Conservation (phyloP, 2,329 filamentous ascomycete genomes). For the Cladophialophora psammophila region DNA sequence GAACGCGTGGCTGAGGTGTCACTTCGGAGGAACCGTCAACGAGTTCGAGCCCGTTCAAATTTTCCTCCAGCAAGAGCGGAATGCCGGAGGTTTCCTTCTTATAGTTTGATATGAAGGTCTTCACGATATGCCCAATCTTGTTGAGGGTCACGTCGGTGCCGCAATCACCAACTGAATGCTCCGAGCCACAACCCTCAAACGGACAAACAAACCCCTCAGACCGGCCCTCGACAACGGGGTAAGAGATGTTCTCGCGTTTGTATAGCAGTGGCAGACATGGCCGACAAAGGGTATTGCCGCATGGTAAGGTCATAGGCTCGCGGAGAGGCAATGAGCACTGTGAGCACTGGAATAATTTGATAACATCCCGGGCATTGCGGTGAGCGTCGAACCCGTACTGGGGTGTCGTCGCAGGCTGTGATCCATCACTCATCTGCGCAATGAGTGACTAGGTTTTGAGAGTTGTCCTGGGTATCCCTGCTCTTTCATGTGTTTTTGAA, state of each 20-base stretch:
- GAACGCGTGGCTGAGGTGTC: slow-evolving; percentile 44
- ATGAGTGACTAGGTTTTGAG: neutral
- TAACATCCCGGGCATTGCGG: slow-evolving; percentile 67
- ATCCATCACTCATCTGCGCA: slow-evolving; percentile 41
- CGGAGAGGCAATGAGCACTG: slow-evolving; percentile 73
- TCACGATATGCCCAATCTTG: slow-evolving; percentile 71
- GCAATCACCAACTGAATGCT: slow-evolving; percentile 81
- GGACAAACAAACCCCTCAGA: slow-evolving; percentile 77
- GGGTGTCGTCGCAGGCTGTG: slow-evolving; percentile 39
- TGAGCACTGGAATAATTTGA: slow-evolving; percentile 79
- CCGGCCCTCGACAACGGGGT: slow-evolving; percentile 73
- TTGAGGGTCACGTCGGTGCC: slow-evolving; percentile 76
- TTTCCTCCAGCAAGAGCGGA: slow-evolving; percentile 53
- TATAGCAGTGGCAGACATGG: slow-evolving; percentile 74
- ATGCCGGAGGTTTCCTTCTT: slow-evolving; percentile 45
- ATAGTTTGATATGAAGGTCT: slow-evolving; percentile 58
- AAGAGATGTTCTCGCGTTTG: slow-evolving; percentile 74
- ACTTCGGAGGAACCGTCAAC: slow-evolving; percentile 42
- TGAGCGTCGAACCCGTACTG: slow-evolving; percentile 55
- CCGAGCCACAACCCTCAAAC: slow-evolving; percentile 68
- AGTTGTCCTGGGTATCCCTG: slow-evolving; percentile 13
- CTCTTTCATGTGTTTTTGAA: slow-evolving; percentile 23
- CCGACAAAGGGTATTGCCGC: slow-evolving; percentile 79
- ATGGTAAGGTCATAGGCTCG: slow-evolving; percentile 78
- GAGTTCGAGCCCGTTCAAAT: slow-evolving; percentile 47